A percentile compares a stretch with the other conserved stretches of the same genome.
phyloP scores from a whole-genome alignment of 2,329 filamentous ascomycete species.

The Phyllosticta citriasiana region DNA sequence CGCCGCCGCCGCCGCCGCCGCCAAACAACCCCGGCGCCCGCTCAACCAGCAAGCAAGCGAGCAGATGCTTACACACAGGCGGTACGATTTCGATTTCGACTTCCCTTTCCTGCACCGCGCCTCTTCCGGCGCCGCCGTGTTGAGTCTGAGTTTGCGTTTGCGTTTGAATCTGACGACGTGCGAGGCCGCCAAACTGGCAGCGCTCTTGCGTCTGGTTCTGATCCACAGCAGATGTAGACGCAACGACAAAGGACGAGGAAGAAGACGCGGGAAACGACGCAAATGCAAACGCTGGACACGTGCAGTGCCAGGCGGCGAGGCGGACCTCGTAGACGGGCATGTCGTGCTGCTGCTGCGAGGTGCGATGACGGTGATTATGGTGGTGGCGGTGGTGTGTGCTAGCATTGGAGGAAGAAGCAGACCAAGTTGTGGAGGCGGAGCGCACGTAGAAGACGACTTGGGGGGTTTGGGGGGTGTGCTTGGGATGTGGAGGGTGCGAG shows the following conservation, averaged over 20 bases:
- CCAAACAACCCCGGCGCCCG: slow-evolving; percentile 51
- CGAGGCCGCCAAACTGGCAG: no score
- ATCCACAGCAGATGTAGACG: no score
- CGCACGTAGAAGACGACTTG: slow-evolving; percentile 50
- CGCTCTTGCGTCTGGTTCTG: no score
- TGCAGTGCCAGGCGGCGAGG: slow-evolving; percentile 74
- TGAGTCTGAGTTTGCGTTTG: no score
- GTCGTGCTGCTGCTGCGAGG: no score
- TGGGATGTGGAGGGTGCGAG: not conserved
- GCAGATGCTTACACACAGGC: slow-evolving; percentile 74
- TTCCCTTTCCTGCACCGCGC: no score
- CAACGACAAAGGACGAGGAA: no score
- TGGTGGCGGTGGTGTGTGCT: slow-evolving; percentile 24
- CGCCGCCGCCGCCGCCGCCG: not conserved
- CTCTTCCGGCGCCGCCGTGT: no score
- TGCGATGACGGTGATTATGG: slow-evolving; percentile 12
- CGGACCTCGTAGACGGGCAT: slow-evolving; percentile 55
- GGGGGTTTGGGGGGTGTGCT: not conserved
- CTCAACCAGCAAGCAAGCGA: slow-evolving; percentile 71
- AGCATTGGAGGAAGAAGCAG: not conserved
- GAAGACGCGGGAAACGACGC: slow-evolving; percentile 47
- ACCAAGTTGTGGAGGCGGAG: slow-evolving; percentile 37
- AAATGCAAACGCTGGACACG: slow-evolving; percentile 75
- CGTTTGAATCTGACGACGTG: no score
- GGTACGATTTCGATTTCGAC: slow-evolving; percentile 26